phyloP scores from a whole-genome alignment of 1,139 yeast species.

The Meyerozyma athensensis region DNA sequence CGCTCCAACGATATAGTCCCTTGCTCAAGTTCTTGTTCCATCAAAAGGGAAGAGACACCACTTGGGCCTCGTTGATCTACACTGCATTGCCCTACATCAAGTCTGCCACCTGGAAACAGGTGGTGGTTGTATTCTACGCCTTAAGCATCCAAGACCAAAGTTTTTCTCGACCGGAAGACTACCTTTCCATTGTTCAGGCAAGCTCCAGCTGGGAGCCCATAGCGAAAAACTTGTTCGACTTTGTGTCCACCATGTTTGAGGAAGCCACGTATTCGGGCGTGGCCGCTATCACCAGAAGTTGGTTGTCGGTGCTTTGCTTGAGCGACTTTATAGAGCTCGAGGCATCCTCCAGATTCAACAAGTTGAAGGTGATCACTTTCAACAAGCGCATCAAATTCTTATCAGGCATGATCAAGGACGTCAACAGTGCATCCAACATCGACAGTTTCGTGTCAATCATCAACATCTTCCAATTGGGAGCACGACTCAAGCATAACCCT shows the following conservation, averaged over 20 bases:
- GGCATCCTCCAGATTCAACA: constrained; percentile 22
- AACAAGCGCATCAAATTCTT: constrained; percentile 35
- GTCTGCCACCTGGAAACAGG: constrained; percentile 51
- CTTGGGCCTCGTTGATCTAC: constrained; percentile 17
- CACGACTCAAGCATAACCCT: constrained; percentile 23
- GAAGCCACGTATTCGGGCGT: constrained; percentile 23
- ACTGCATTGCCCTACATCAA: constrained; percentile 37
- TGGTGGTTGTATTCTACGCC: constrained; percentile 47
- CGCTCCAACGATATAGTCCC: constrained; percentile 42
- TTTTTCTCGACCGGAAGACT: constrained; percentile 52
- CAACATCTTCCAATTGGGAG: constrained; percentile 40
- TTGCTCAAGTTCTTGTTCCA: constrained; percentile 47
- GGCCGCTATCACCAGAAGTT: constrained; percentile 28
- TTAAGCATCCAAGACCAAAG: constrained; percentile 52
- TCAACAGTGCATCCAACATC: constrained; percentile 30
- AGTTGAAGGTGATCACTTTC: constrained; percentile 26
- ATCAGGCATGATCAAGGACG: constrained; percentile 28
- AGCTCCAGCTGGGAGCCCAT: constrained; percentile 23
- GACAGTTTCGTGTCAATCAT: constrained; percentile 43
- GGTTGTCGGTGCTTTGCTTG: constrained; percentile 33
- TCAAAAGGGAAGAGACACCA: constrained; percentile 25
- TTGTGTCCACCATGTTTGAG: constrained; percentile 29
- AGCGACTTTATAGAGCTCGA: constrained; percentile 34
- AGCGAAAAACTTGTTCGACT: constrained; percentile 32
- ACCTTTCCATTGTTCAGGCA: constrained; percentile 24